Conservation (phyloP, 2,329 filamentous ascomycete genomes). For the Botrytis galanthina region DNA sequence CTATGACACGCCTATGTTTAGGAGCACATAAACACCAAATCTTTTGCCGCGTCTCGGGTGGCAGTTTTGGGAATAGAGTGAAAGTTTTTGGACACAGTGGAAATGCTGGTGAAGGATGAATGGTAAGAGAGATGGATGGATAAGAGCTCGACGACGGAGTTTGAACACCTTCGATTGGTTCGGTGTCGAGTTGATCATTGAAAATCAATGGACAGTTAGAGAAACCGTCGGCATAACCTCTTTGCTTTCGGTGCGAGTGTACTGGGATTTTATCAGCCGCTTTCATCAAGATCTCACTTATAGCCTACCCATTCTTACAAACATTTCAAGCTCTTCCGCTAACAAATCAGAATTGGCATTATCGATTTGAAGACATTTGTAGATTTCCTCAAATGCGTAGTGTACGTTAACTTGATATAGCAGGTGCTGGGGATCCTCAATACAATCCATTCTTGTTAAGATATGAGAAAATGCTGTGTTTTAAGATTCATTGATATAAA, state of each 20-base stretch:
- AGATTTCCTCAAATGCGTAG: not conserved
- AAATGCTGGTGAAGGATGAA: not conserved
- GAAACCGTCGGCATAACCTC: not conserved
- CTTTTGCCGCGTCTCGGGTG: not conserved
- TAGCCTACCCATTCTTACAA: not conserved
- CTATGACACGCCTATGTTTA: not conserved
- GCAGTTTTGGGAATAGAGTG: not conserved
- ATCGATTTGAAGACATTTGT: not conserved
- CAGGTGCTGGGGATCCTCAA: not conserved
- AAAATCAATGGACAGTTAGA: not conserved
- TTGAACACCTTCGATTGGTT: not conserved
- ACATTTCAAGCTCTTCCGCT: not conserved
- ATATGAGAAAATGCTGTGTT: not conserved
- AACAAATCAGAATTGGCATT: not conserved
- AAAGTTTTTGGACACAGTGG: not conserved
- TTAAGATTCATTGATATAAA: not conserved
- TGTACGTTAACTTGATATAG: not conserved
- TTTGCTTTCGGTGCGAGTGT: not conserved
- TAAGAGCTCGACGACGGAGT: not conserved
- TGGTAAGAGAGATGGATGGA: not conserved
- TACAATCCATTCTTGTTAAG: not conserved
- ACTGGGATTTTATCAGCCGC: not conserved
- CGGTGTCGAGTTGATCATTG: not conserved
- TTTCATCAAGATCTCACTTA: not conserved
- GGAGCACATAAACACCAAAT: not conserved